These are phyloP conservation scores for Apodospora peruviana DNA, from an alignment of 495 filamentous ascomycete species.

Conservation along the genomic window DNA sequence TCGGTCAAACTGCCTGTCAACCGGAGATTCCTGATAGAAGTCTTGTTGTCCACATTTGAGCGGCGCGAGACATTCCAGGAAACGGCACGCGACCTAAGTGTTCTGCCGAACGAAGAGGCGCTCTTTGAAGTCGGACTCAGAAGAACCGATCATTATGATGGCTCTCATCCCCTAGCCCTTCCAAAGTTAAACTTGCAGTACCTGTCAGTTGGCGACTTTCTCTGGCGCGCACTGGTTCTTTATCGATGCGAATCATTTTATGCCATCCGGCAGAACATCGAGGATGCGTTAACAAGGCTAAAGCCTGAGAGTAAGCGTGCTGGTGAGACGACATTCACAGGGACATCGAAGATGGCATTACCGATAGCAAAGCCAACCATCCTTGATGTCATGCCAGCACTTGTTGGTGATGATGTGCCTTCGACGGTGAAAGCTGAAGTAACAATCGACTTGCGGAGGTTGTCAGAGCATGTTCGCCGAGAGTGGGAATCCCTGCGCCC, in stretches of 20 bases:
- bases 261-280: constrained; percentile 86
- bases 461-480: constrained; percentile 65
- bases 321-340: constrained; percentile 66
- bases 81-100: constrained; percentile 57
- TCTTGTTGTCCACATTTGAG: constrained; percentile 73
- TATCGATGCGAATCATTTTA: constrained; percentile 92
- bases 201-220: constrained; percentile 87
- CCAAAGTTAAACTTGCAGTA: constrained; percentile 97
- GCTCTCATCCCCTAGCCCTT: constrained; percentile 80
- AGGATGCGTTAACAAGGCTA: constrained; percentile 72
- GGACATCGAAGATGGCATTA: constrained; percentile 88
- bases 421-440: constrained; percentile 83
- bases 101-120: constrained; percentile 75
- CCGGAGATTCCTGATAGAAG: constrained; percentile 67
- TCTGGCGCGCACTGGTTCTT: constrained; percentile 86
- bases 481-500: constrained; percentile 90
- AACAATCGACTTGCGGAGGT: constrained; percentile 73
- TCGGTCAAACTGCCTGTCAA: constrained; percentile 55
- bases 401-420: constrained; percentile 81
- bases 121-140: constrained; percentile 84
- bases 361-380: constrained; percentile 83
- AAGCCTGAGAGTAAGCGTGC: constrained; percentile 60
- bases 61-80: constrained; percentile 81
- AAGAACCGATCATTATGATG: constrained; percentile 84
- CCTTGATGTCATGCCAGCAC: constrained; percentile 75